A percentile compares a stretch with the other conserved stretches of the same genome.
phyloP scores from a whole-genome alignment of 2,329 filamentous ascomycete species.

The Biscogniauxia sp. region DNA sequence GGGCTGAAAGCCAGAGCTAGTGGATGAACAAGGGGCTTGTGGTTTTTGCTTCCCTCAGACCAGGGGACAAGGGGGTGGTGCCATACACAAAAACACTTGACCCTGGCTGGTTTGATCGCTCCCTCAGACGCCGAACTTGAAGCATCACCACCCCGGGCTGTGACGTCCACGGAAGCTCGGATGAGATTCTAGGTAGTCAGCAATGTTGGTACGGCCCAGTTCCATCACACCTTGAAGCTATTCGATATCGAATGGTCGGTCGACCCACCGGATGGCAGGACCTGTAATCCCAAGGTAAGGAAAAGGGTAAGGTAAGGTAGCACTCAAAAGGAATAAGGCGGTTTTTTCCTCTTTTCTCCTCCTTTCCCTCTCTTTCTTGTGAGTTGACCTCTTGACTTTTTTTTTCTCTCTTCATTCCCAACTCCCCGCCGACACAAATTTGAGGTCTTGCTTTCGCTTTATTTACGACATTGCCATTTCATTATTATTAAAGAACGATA shows the following conservation, averaged over 20 bases:
- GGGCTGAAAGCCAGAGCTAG: not conserved
- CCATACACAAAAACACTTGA: not conserved
- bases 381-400: conserved; percentile 21
- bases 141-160: not conserved
- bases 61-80: too few species aligned
- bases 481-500: conserved; percentile 6
- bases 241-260: not conserved
- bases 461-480: conserved; percentile 2
- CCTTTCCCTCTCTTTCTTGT: conserved; percentile 10
- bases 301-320: not conserved
- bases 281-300: not conserved
- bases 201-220: too few species aligned
- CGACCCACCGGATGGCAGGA: not conserved
- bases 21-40: not conserved
- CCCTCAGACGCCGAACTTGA: not conserved
- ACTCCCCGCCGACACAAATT: not conserved
- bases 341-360: conserved; percentile 1
- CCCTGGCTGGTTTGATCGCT: not conserved
- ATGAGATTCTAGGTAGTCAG: not conserved
- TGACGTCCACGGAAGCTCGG: not conserved
- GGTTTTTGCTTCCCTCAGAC: too few species aligned
- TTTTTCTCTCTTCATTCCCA: conserved; percentile 15
- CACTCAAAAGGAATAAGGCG: not conserved
- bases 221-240: not conserved
- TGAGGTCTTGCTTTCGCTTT: conserved; percentile 9